Conservation (phyloP, 495 filamentous ascomycete species). For the Hypoxylon crocopeplum region DNA sequence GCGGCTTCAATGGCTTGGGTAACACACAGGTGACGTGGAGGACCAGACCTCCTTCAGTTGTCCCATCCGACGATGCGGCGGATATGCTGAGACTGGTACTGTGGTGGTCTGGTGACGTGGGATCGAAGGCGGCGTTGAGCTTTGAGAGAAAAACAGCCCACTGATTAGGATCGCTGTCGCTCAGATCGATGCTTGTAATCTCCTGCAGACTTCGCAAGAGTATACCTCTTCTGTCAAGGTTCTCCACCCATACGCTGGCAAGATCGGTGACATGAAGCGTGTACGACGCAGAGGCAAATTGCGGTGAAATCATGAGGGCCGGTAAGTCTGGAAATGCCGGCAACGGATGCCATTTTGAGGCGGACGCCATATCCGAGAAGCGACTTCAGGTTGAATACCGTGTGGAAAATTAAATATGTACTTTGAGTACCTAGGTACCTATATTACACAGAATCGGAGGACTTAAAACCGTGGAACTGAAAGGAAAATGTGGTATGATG, state of each 20-base stretch:
- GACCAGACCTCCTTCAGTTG: conserved; percentile 50
- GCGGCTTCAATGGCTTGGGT: conserved; percentile 69
- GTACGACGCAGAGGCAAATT: conserved; percentile 63
- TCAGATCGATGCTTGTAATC: conserved; percentile 84
- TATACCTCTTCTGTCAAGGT: conserved; percentile 67
- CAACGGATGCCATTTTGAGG: conserved; percentile 37
- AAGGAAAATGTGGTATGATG: too few species aligned
- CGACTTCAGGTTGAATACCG: background rate
- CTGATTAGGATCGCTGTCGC: conserved; percentile 71
- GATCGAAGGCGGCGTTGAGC: conserved; percentile 67
- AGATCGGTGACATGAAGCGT: conserved; percentile 82
- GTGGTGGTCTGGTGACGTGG: conserved; percentile 43
- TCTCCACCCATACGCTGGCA: conserved; percentile 83
- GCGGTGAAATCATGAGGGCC: conserved; percentile 50
- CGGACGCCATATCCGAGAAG: conserved; percentile 11
- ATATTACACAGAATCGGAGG: too few species aligned
- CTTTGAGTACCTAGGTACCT: too few species aligned
- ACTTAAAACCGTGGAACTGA: background rate
- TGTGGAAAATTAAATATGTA: too few species aligned
- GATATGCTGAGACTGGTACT: conserved; percentile 48
- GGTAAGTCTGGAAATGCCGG: conserved; percentile 45
- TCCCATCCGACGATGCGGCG: conserved; percentile 25
- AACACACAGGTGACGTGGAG: conserved; percentile 67
- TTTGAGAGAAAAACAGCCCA: conserved; percentile 75
- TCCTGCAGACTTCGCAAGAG: conserved; percentile 67